Evolutionary conservation across 352 stramenopile species (phyloP).

Genomic region (Ophiocytium majus): DNA sequence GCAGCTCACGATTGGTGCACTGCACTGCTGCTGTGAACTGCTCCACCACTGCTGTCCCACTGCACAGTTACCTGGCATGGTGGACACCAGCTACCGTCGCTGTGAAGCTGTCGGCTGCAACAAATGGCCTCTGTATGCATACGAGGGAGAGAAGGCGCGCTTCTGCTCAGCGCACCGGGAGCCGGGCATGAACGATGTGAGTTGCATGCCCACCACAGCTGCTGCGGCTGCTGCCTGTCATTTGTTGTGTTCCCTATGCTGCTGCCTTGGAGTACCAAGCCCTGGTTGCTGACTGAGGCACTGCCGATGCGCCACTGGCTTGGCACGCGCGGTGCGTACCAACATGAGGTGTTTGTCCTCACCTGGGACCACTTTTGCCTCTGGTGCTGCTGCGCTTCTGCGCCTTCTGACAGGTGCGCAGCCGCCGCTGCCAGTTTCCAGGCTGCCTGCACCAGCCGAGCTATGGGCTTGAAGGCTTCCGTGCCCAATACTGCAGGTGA

Average conservation of each 20-base stretch:
- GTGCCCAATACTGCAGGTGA: constrained; percentile 46
- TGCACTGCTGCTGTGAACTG: neutral
- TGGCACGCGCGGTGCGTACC: too few species aligned
- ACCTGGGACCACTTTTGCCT: too few species aligned
- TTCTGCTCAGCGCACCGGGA: constrained; percentile 46
- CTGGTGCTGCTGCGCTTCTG: too few species aligned
- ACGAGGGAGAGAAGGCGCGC: constrained; percentile 50
- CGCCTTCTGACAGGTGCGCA: neutral
- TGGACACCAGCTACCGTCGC: constrained; percentile 52
- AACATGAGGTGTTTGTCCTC: too few species aligned
- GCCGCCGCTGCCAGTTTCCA: constrained; percentile 35
- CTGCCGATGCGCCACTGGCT: too few species aligned
- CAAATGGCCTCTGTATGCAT: constrained; percentile 56
- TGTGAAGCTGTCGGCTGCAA: constrained; percentile 51
- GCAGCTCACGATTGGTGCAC: too few species aligned
- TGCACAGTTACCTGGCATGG: constrained; percentile 43
- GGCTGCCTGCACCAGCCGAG: constrained; percentile 53
- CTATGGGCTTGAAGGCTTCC: constrained; percentile 52
- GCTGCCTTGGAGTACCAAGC: too few species aligned
- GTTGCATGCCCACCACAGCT: too few species aligned
- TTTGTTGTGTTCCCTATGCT: too few species aligned
- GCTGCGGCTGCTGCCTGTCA: too few species aligned
- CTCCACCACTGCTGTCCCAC: neutral
- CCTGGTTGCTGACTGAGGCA: too few species aligned
- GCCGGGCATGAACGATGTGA: constrained; percentile 19